Conservation (phyloP, 345 rosid genomes). For the Salix udensis region DNA sequence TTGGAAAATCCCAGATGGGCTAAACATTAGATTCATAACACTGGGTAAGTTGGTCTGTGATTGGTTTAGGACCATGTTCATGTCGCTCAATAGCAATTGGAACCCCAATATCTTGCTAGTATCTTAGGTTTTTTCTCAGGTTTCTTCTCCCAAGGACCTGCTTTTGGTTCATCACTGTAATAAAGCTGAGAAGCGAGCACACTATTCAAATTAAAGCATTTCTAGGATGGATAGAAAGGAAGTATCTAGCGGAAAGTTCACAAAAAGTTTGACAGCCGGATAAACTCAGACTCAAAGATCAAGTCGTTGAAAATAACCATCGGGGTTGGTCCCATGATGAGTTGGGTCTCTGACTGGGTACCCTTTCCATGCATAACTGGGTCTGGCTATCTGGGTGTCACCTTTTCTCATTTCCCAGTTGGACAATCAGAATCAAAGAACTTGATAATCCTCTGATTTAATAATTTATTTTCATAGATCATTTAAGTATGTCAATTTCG, state of each 20-base stretch:
- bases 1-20: not conserved
- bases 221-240: conserved; percentile 3
- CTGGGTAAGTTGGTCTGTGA: not conserved
- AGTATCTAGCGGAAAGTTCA: conserved; percentile 18
- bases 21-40: not conserved
- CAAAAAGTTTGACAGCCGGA: conserved; percentile 1
- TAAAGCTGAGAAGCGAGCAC: not conserved
- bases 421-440: conserved; percentile 23
- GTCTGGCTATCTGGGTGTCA: not conserved
- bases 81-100: not conserved
- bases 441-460: conserved; percentile 3
- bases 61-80: not conserved
- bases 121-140: not conserved
- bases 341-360: not conserved
- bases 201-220: conserved; percentile 2
- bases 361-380: not conserved
- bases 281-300: not conserved
- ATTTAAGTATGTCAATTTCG: no score
- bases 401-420: conserved; percentile 15
- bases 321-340: conserved; percentile 13
- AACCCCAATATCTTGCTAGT: not conserved
- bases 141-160: not conserved
- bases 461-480: no score
- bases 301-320: conserved; percentile 1
- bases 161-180: not conserved